Conservation (phyloP, 257 asterid genomes). For the Perilla frutescens region DNA sequence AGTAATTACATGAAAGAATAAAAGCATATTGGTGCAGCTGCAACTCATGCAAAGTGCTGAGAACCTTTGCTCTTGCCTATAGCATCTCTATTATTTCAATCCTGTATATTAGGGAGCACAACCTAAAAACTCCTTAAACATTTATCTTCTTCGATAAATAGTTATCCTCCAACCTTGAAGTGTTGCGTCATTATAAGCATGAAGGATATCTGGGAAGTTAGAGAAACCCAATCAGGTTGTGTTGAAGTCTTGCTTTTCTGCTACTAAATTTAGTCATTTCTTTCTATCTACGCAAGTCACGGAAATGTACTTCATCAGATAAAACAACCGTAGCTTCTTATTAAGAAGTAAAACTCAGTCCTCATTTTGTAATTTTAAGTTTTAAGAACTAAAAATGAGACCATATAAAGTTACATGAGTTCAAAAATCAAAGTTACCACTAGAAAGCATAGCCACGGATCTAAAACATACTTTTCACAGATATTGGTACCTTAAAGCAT, state of each 20-base stretch:
- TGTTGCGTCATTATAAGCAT: conserved; percentile 32
- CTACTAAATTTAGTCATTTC: not conserved
- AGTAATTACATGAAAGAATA: no score
- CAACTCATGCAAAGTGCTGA: no score
- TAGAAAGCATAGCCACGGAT: no score
- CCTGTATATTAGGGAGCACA: conserved; percentile 1
- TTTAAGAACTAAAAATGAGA: conserved; percentile 13
- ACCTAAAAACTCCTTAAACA: not conserved
- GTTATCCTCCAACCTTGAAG: conserved; percentile 9
- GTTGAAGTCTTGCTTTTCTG: not conserved
- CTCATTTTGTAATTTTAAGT: conserved; percentile 17
- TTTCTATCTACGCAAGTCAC: not conserved
- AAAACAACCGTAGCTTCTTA: conserved; percentile 22
- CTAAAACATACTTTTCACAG: no score
- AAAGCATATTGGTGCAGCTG: no score
- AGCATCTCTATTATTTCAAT: no score
- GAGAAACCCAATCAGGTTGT: not conserved
- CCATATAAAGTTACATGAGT: not conserved
- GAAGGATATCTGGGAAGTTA: not conserved
- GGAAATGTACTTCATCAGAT: not conserved
- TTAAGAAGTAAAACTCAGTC: not conserved
- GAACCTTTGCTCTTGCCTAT: no score
- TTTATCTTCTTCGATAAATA: not conserved
- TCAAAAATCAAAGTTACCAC: conserved; percentile 5
- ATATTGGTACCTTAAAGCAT: no score